Evolutionary conservation across 73 alveolate species (phyloP).

Genomic region (Paramecium sexaurelia): DNA sequence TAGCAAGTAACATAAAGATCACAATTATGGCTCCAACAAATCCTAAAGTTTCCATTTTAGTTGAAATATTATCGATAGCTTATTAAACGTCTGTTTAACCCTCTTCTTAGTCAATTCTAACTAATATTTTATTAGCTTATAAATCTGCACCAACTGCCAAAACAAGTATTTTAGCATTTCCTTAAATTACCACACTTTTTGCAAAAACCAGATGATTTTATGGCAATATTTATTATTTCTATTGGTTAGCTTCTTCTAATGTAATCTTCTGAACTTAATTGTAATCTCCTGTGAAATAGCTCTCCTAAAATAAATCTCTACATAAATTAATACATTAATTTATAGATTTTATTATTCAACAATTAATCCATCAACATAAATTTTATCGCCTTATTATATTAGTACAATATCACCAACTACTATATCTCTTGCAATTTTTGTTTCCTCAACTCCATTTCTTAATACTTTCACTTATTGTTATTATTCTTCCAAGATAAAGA

Average conservation of each 20-base stretch:
- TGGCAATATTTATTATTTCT: background rate
- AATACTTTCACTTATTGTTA: conserved; percentile 62
- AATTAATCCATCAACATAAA: conserved; percentile 80
- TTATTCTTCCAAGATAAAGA: background rate
- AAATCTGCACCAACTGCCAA: conserved; percentile 75
- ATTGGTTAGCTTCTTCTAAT: background rate
- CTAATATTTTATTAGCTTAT: conserved; percentile 70
- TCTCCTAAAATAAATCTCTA: conserved; percentile 52
- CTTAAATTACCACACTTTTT: conserved; percentile 60
- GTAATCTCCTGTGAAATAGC: conserved; percentile 85
- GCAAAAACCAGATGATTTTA: conserved; percentile 5
- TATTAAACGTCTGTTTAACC: conserved; percentile 71
- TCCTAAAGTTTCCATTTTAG: conserved; percentile 90
- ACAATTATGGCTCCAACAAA: conserved; percentile 88
- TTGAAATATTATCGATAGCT: conserved; percentile 90
- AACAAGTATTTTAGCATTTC: conserved; percentile 78
- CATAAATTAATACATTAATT: conserved; percentile 55
- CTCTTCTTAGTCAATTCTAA: background rate
- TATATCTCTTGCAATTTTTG: conserved; percentile 62
- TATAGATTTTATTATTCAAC: conserved; percentile 67
- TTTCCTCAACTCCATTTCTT: conserved; percentile 72
- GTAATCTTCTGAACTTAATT: conserved; percentile 72
- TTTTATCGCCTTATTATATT: conserved; percentile 74
- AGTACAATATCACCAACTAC: conserved; percentile 83
- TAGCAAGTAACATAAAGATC: conserved; percentile 75